A percentile compares a stretch with the other conserved stretches of the same genome.
These are phyloP conservation scores for Boletus pseudopeckii DNA, from an alignment of 768 basidiomycete species.

Conservation along the genomic window DNA sequence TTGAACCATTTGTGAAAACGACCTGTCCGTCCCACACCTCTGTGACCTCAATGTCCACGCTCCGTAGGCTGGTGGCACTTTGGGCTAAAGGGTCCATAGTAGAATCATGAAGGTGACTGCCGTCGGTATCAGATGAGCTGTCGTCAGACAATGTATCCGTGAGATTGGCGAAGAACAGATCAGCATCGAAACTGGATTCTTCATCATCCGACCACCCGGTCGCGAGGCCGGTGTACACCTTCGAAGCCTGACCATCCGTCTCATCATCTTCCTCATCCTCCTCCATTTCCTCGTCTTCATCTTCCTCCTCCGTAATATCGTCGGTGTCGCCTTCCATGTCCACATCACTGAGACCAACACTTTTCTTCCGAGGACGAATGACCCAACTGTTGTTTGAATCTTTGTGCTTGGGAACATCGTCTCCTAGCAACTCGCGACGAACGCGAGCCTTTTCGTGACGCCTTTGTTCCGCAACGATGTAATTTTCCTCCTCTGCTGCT, in stretches of 20 bases:
- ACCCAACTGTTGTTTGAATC: constrained; percentile 57
- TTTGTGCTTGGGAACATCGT: constrained; percentile 43
- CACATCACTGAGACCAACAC: constrained; percentile 59
- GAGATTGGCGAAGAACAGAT: constrained; percentile 79
- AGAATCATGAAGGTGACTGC: constrained; percentile 41
- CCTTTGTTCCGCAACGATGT: constrained; percentile 47
- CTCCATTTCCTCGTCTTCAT: constrained; percentile 38
- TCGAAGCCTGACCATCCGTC: constrained; percentile 40
- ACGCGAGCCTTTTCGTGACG: constrained; percentile 51
- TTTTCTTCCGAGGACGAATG: constrained; percentile 65
- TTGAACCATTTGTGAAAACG: constrained; percentile 63
- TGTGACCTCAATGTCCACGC: constrained; percentile 53
- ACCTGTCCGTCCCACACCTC: constrained; percentile 77
- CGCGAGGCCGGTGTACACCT: constrained; percentile 58
- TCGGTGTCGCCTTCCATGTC: constrained; percentile 64
- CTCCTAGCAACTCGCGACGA: constrained; percentile 57
- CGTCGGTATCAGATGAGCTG: constrained; percentile 40
- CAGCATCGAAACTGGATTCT: constrained; percentile 78
- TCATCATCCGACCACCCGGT: constrained; percentile 79
- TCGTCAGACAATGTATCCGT: constrained; percentile 49
- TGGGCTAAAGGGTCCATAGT: constrained; percentile 21
- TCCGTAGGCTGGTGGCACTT: constrained; percentile 36
- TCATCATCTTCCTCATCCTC: constrained; percentile 47
- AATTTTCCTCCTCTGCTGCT: constrained; percentile 60
- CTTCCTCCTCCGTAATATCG: constrained; percentile 56